Evolutionary conservation across 495 filamentous ascomycete species (phyloP), one percentile per base, ranked within the genome.

Genomic region (Barbatosphaeria neglecta): DNA sequence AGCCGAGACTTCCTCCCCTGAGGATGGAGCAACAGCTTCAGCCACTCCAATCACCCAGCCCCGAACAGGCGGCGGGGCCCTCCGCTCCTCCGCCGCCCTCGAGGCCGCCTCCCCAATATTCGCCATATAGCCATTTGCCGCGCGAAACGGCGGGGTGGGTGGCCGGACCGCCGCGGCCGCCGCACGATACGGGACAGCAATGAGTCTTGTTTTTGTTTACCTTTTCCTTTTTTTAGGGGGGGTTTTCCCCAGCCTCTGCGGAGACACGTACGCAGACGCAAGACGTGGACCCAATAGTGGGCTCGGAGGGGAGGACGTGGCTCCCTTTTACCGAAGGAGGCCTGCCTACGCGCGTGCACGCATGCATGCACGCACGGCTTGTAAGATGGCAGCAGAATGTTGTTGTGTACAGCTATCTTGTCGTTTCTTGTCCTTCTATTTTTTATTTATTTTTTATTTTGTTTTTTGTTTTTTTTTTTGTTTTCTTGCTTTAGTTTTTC

Each of bases 1-100:
- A 52, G 18, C 60, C 64, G n/a, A 58, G 67, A 38, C 50, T 73
- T 20, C 68, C 70, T 13, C 68, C 70, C 31, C 49, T 73, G 42
- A 59, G 70, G 31, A 57, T 70, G 33, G 24, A 9, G 24, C 66
- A 71, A 19, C 62, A 64, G 33, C 51, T 22, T 2, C 11, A 64
- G 33, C 51, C 39, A 4, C 11, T 5, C 11, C 39, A 15, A 9
- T 41, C 39, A 5, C 39, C 39, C 2, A 41, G 20, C 39, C 22
- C 39, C 5, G 39, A 41, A n/a, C 39, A 41, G 5, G 20, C 20
- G 6, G 20, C 61, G 13, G 51, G 58, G 16, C 50, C 52, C 4
- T 40, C 59, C 1, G 53, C 60, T 9, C 50, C 51, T 20, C 57
- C 59, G 1, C 59, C 59, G 10, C 59, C 59, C 10, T 53, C 57